Evolutionary conservation across 164 flowering plant species (phyloP), one percentile per base, ranked within the genome.

Genomic region (Magnolia sinica): DNA sequence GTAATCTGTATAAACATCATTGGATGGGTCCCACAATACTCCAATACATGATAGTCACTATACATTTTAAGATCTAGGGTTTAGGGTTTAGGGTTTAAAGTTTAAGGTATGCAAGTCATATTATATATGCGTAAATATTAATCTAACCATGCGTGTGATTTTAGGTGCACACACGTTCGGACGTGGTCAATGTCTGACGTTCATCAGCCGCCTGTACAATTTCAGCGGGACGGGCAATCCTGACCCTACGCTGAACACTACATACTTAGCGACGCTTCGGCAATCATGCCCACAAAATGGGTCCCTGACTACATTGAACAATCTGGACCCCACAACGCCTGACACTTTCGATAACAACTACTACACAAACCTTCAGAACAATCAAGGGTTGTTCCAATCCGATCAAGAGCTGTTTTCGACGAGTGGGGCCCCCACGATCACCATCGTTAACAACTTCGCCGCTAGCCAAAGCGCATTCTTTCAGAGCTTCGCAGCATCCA

Each of bases 151-250:
- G 45, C 45, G 5, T 59, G 64, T 13, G 29, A 19, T 59, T 23
- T 27, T 63, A 86, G 90, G 90, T 64, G 88, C 82, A 0, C 90
- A 88, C 51, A 88, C 88, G 31, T 83, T 86, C 45, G 90, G 88
- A 51, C 73, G 85, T 0, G 86, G 86, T 7, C 82, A 66, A 24
- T 88, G 90, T 55, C 1, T 29, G 1, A 1, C 59, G 0, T 82
- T 88, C 81, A 76, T 31, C 19, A 0, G 55, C 22, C 77, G 88
- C 0, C 76, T 88, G 0, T 86, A 78, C 85, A 80, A 84, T 68
- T 86, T 87, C 80, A 76, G 23, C 7, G 75, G 77, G 50, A 70
- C 77, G 0, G 81, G 78, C 19, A 79, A 49, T 19, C 82, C 90
- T 0, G 91, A 89, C 72, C 83, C 87, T 0, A 77, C 82, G 19